Conservation (phyloP, 225 moss, liverwort and hornwort genomes). For the Takakia lepidozioides region DNA sequence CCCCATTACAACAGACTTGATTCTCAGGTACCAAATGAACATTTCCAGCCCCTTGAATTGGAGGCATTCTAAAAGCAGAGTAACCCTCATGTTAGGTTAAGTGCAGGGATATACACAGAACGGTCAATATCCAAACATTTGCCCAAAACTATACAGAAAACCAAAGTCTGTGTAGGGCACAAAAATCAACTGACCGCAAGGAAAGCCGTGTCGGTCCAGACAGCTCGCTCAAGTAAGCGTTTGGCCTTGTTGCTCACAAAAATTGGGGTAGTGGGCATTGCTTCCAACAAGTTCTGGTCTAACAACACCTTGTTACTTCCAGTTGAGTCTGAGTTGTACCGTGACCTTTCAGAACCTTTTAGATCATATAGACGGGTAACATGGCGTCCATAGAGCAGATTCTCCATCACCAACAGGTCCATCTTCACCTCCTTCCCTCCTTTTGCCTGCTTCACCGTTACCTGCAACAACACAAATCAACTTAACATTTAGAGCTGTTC, state of each 20-base stretch:
- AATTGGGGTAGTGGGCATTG: conserved; percentile 85
- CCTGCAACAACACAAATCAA: conserved; percentile 6
- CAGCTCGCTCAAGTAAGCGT: conserved; percentile 72
- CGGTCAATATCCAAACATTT: too few species aligned
- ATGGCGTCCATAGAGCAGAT: conserved; percentile 77
- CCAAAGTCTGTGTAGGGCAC: background rate
- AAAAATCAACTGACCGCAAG: conserved; percentile 64
- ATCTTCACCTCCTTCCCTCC: conserved; percentile 72
- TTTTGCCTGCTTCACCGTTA: conserved; percentile 68
- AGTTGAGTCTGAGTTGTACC: conserved; percentile 71
- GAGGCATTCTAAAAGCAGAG: too few species aligned
- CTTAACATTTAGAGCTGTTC: too few species aligned
- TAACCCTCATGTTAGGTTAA: too few species aligned
- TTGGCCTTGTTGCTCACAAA: conserved; percentile 89
- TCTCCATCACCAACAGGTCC: conserved; percentile 90
- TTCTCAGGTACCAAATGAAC: too few species aligned
- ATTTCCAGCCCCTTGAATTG: too few species aligned
- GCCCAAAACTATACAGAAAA: background rate
- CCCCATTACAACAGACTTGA: too few species aligned
- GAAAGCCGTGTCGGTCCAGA: conserved; percentile 96
- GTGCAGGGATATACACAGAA: too few species aligned
- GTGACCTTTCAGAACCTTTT: conserved; percentile 82
- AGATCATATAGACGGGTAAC: conserved; percentile 80
- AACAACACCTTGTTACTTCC: conserved; percentile 76
- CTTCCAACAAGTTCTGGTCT: conserved; percentile 84